Evolutionary conservation across 2,329 filamentous ascomycete species (phyloP), one percentile per base, ranked within the genome.

Genomic region (Cercospora janseana): DNA sequence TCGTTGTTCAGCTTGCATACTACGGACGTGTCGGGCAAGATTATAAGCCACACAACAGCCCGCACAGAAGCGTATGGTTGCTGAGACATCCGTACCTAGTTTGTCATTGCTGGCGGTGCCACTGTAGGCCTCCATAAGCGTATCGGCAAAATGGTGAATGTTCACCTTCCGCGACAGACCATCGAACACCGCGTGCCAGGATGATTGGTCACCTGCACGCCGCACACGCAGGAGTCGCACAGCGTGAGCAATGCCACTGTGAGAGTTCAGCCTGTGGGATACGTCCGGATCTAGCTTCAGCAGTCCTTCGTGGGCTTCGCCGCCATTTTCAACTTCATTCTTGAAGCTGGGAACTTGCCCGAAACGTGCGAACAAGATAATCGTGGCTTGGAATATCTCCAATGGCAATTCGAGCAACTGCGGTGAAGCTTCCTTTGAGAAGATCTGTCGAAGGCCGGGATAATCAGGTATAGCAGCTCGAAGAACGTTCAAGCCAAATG

Each of bases 401-500:
- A 45, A 13, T 7, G 51, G 41, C 8, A 54, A 34, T 2, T 43
- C 41, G 9, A 23, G 26, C n/a, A 51, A 28, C 18, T 43, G 40
- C n/a, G 21, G n/a, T 20, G 47, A 26, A 24, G 26, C 23, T 16
- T 21, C 27, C 18, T 42, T 29, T 6, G 27, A 41, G 3, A 58
- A 29, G 2, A 60, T 23, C 20, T 43, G 35, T 2, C 23, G 10
- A 5, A 60, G 20, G 3, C 49, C 50, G 7, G 59, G 56, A 44
- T 58, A 54, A 3, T 23, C 29, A 21, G 31, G 10, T 6, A 24
- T 7, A 35, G 46, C 46, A 31, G 49, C 24, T 6, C 40, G 59
- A 13, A 85, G 66, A 64, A 81, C 83, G 16, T 63, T 61, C 26
- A 78, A 52, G 0, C 75, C 81, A 7, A 72, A 69, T 7, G 71